Conservation (phyloP, 2,329 filamentous ascomycete species). For the Graphiopsis chlorocephala region DNA sequence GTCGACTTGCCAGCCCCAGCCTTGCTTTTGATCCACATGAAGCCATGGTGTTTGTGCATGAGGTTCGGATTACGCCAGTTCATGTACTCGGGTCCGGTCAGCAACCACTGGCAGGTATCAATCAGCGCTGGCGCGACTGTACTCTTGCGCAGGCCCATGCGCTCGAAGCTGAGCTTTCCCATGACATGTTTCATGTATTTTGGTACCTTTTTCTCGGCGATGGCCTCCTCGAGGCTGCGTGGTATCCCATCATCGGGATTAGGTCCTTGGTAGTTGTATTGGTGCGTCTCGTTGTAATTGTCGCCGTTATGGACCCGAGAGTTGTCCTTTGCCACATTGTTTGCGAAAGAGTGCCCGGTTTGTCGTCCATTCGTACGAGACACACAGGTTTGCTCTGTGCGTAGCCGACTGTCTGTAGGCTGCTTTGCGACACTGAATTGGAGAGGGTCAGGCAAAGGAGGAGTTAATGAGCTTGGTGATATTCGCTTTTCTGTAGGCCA, state of each 20-base stretch:
- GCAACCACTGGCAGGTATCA: conserved; percentile 10
- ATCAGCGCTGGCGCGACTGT: background rate
- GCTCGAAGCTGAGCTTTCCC: background rate
- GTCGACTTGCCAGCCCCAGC: conserved; percentile 42
- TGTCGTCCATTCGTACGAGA: no score
- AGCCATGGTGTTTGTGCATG: conserved; percentile 20
- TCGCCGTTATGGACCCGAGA: background rate
- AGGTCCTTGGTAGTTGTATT: background rate
- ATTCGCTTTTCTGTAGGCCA: no score
- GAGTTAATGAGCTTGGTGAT: no score
- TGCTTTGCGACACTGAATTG: no score
- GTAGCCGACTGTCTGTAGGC: no score
- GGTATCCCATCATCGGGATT: no score
- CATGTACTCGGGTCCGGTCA: background rate
- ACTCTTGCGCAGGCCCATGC: background rate
- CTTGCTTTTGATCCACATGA: conserved; percentile 42
- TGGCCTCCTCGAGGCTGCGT: background rate
- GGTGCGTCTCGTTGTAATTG: background rate
- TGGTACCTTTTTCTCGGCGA: background rate
- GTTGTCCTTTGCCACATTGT: background rate
- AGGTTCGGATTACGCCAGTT: background rate
- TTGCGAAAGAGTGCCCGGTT: background rate
- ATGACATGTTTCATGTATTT: background rate
- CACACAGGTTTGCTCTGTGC: no score
- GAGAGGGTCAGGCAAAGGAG: no score